Conservation (phyloP, 2,329 filamentous ascomycete species). For the Hymenoscyphus infarciens region DNA sequence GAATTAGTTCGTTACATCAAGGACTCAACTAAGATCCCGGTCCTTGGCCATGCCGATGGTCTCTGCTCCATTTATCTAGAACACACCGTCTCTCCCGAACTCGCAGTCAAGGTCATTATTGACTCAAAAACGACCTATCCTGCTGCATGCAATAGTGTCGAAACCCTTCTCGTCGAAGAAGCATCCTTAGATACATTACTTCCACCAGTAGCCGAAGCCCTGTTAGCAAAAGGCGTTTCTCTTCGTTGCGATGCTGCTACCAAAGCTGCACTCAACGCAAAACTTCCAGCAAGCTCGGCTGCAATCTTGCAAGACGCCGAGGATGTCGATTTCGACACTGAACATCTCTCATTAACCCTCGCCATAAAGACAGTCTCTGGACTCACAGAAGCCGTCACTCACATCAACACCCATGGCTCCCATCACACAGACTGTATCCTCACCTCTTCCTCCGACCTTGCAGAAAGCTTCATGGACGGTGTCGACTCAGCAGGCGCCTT, state of each 20-base stretch:
- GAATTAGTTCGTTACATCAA: conserved; percentile 67
- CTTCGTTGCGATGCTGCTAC: conserved; percentile 74
- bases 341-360: conserved; percentile 81
- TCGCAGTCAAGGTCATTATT: conserved; percentile 73
- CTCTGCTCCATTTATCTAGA: conserved; percentile 86
- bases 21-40: conserved; percentile 85
- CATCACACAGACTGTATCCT: conserved; percentile 93
- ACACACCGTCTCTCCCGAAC: conserved; percentile 66
- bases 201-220: conserved; percentile 67
- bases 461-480: conserved; percentile 77
- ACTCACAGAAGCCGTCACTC: conserved; percentile 69
- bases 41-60: conserved; percentile 93
- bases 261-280: conserved; percentile 57
- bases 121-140: conserved; percentile 95
- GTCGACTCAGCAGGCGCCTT: conserved; percentile 91
- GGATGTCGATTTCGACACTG: conserved; percentile 75
- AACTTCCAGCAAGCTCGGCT: conserved; percentile 42
- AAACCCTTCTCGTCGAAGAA: conserved; percentile 83
- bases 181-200: conserved; percentile 64
- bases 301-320: conserved; percentile 60
- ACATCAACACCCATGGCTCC: conserved; percentile 90
- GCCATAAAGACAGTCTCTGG: conserved; percentile 75
- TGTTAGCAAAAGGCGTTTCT: conserved; percentile 73
- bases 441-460: conserved; percentile 63
- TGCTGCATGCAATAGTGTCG: conserved; percentile 91